Conservation (phyloP, 2,329 filamentous ascomycete genomes). For the Microdochium nivale region DNA sequence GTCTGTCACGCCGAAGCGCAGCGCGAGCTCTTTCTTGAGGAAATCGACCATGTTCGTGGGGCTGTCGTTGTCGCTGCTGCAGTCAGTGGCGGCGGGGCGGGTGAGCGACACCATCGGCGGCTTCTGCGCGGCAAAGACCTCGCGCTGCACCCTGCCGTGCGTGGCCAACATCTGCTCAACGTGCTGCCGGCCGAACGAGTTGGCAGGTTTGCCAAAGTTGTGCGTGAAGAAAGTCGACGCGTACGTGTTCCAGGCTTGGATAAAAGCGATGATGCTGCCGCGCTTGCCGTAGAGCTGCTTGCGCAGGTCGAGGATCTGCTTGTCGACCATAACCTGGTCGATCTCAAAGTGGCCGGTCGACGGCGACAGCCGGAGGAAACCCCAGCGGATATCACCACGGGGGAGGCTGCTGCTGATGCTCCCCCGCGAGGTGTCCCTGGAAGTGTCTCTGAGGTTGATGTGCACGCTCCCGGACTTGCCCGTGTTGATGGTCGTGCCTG, state of each 20-base stretch:
- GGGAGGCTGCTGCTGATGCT: slow-evolving; percentile 29
- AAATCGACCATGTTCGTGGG: slow-evolving; percentile 41
- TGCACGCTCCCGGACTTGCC: slow-evolving; percentile 40
- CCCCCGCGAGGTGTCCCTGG: slow-evolving; percentile 2
- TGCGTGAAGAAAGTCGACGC: slow-evolving; percentile 40
- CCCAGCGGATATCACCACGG: slow-evolving; percentile 40
- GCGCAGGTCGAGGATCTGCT: slow-evolving; percentile 49
- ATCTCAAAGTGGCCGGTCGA: slow-evolving; percentile 47
- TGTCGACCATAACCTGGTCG: slow-evolving; percentile 47
- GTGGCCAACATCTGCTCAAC: slow-evolving; percentile 43
- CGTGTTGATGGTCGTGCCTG: slow-evolving; percentile 48
- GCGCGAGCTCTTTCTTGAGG: slow-evolving; percentile 40
- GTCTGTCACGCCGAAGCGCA: slow-evolving; percentile 38
- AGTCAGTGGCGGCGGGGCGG: slow-evolving; percentile 13
- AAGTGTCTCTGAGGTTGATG: slow-evolving; percentile 14
- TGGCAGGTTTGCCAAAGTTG: slow-evolving; percentile 42
- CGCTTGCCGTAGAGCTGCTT: slow-evolving; percentile 45
- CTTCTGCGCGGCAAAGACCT: slow-evolving; percentile 29
- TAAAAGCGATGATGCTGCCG: slow-evolving; percentile 36
- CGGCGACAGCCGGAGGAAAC: slow-evolving; percentile 46
- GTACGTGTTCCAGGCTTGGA: slow-evolving; percentile 44
- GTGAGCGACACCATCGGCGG: background rate
- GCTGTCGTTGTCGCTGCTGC: slow-evolving; percentile 5
- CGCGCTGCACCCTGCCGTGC: slow-evolving; percentile 37
- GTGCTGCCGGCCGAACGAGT: slow-evolving; percentile 42